These are phyloP conservation scores for Stereum hirsutum DNA, from an alignment of 1,284 basidiomycete species.

Conservation along the genomic window DNA sequence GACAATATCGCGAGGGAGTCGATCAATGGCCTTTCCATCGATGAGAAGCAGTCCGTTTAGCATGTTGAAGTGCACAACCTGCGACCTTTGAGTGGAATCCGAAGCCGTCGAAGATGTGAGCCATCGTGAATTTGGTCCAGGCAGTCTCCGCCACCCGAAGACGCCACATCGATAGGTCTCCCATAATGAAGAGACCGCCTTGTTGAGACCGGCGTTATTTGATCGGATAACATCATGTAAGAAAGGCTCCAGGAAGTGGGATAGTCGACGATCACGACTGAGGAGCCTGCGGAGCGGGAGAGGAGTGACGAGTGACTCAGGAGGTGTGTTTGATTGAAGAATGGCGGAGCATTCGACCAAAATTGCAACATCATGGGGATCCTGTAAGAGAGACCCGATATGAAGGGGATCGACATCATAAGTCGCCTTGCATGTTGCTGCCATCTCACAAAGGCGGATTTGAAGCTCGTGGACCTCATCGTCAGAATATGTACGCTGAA, in stretches of 20 bases:
- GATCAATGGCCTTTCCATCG: conserved; percentile 28
- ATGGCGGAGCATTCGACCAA: conserved; percentile 26
- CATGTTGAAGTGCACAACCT: conserved; percentile 28
- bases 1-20: conserved; percentile 25
- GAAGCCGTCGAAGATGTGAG: conserved; percentile 12
- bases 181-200: conserved; percentile 28
- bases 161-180: conserved; percentile 19
- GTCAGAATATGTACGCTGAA: conserved; percentile 15
- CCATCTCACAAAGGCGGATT: conserved; percentile 22
- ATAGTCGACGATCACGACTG: conserved; percentile 19
- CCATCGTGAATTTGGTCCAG: conserved; percentile 27
- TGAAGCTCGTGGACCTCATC: conserved; percentile 14
- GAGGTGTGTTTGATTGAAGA: conserved; percentile 21
- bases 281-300: conserved; percentile 12
- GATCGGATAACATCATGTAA: conserved; percentile 10
- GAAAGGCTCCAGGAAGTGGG: conserved; percentile 17
- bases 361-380: conserved; percentile 16
- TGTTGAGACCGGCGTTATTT: conserved; percentile 19
- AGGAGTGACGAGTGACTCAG: conserved; percentile 1
- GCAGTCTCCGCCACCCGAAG: conserved; percentile 21
- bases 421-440: conserved; percentile 29
- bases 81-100: conserved; percentile 11
- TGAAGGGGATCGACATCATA: conserved; percentile 24
- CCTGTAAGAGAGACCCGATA: conserved; percentile 1
- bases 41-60: conserved; percentile 32